Evolutionary conservation across 345 rosid genomes (phyloP).

Genomic region (Turritis glabra): DNA sequence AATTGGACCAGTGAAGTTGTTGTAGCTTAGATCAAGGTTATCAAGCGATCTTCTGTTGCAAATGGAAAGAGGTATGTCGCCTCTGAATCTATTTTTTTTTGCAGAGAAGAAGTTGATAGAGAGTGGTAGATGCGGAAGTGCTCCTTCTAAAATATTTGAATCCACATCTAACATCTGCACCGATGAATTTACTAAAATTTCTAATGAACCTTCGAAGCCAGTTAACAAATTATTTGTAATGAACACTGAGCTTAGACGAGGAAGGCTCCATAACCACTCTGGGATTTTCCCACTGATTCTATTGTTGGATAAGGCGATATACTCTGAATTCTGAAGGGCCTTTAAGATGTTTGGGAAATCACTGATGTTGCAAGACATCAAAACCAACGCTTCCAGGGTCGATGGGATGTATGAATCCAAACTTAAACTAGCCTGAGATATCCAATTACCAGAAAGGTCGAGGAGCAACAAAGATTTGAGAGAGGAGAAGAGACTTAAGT

Average conservation of each 20-base stretch:
- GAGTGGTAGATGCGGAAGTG: neutral
- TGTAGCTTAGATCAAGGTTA: neutral
- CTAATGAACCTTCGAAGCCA: neutral
- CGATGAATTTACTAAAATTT: neutral
- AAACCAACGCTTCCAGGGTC: neutral
- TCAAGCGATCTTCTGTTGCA: neutral
- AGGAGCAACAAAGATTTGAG: neutral
- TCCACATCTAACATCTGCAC: neutral
- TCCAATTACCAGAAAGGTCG: neutral
- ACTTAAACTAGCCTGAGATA: neutral
- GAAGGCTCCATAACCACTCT: neutral
- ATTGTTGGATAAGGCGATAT: neutral
- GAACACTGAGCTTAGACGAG: neutral
- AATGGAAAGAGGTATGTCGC: neutral
- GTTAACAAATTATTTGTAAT: neutral
- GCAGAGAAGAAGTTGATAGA: neutral
- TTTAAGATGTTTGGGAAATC: neutral
- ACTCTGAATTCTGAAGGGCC: neutral
- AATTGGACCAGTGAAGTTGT: neutral
- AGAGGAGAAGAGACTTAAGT: neutral
- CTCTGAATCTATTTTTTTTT: fast-evolving
- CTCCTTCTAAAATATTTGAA: neutral
- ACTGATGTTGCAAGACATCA: neutral
- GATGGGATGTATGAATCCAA: neutral
- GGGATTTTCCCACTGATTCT: neutral